Evolutionary conservation across 2,329 filamentous ascomycete species (phyloP).

Genomic region (Colletotrichum sp.): DNA sequence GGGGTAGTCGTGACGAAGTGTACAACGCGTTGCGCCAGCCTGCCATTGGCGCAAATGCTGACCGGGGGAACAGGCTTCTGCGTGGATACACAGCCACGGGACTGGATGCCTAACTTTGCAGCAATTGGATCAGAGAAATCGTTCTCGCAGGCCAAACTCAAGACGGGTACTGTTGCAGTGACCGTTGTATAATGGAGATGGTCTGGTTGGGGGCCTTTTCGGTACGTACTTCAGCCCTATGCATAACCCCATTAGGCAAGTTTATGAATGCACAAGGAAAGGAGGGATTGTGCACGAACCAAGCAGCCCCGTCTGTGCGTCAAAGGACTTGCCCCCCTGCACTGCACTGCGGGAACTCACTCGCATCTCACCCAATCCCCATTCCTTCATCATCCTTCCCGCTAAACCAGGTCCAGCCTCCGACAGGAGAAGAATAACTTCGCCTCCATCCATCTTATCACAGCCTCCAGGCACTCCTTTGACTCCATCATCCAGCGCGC

Average conservation of each 20-base stretch:
- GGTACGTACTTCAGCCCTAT: slow-evolving; percentile 16
- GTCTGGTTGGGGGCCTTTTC: not conserved
- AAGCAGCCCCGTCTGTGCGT: not conserved
- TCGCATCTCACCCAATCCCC: not conserved
- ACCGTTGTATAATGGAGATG: not conserved
- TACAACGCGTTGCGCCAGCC: not conserved
- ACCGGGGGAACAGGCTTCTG: not conserved
- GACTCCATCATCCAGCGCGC: not conserved
- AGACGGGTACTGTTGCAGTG: not conserved
- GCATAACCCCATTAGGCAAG: not conserved
- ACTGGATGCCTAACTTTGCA: not conserved
- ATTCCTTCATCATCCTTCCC: not conserved
- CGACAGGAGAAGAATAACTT: not conserved
- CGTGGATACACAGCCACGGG: not conserved
- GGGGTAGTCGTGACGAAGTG: not conserved
- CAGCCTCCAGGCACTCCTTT: not conserved
- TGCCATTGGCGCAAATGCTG: not conserved
- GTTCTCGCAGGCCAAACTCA: not conserved
- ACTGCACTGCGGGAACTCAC: not conserved
- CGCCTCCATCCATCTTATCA: not conserved
- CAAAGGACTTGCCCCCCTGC: not conserved
- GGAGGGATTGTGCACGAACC: not conserved
- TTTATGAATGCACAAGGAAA: not conserved
- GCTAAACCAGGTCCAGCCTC: not conserved
- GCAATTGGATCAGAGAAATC: not conserved